phyloP scores from a whole-genome alignment of 192 early-diverging fungal species.

The Mortierella antarctica region DNA sequence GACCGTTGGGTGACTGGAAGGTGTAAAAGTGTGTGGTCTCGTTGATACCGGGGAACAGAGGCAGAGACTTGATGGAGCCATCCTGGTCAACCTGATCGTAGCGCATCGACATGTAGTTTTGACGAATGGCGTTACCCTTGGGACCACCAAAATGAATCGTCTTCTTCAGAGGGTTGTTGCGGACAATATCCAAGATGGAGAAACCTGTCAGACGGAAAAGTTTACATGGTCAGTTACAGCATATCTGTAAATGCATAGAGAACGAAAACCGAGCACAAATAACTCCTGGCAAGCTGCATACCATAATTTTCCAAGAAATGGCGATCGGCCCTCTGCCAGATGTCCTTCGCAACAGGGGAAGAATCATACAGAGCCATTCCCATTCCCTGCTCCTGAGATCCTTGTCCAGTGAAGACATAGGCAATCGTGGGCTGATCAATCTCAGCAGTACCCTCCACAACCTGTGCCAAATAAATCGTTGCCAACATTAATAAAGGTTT shows the following conservation, averaged over 20 bases:
- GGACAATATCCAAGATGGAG: slow-evolving; percentile 92
- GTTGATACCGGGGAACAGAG: slow-evolving; percentile 90
- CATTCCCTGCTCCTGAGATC: slow-evolving; percentile 96
- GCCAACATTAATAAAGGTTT: background rate
- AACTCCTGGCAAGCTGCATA: background rate
- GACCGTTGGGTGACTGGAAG: slow-evolving; percentile 84
- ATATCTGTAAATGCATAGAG: background rate
- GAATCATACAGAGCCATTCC: slow-evolving; percentile 92
- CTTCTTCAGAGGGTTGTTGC: slow-evolving; percentile 81
- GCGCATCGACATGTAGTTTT: slow-evolving; percentile 89
- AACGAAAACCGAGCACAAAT: background rate
- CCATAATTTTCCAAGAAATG: slow-evolving; percentile 88
- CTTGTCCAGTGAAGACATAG: slow-evolving; percentile 97
- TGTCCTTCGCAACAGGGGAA: slow-evolving; percentile 82
- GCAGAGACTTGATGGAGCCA: slow-evolving; percentile 79
- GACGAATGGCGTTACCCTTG: slow-evolving; percentile 84
- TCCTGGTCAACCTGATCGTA: slow-evolving; percentile 86
- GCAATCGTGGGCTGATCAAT: slow-evolving; percentile 92
- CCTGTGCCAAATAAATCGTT: slow-evolving; percentile 33
- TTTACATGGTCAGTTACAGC: background rate
- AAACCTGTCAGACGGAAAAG: slow-evolving; percentile 57
- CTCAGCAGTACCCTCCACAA: slow-evolving; percentile 91
- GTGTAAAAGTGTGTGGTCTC: slow-evolving; percentile 80
- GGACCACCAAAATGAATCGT: slow-evolving; percentile 92
- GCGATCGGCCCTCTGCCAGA: slow-evolving; percentile 93